Evolutionary conservation across 2,329 filamentous ascomycete species (phyloP), one percentile per base, ranked within the genome.

Genomic region (Colletotrichum orbiculare): DNA sequence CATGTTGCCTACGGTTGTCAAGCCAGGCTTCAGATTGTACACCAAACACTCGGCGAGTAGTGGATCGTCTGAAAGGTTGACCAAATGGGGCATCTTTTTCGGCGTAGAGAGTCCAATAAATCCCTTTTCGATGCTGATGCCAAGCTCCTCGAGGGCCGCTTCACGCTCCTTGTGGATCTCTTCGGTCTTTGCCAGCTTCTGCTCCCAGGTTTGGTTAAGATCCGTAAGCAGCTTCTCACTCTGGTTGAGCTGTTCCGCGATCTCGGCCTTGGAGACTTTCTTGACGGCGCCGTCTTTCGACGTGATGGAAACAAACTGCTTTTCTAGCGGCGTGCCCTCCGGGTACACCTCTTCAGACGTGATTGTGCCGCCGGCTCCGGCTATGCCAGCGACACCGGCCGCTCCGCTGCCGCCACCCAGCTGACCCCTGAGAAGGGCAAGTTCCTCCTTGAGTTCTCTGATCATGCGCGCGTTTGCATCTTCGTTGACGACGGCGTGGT

Each of bases 381-480:
- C 77, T 66, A 72, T 78, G 50, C 71, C 73, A 11, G 77, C 79
- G 7, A 83, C 84, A 25, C 73, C 77, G 33, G 37, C 13, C 52
- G 75, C 78, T 66, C 80, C 79, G 6, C 80, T 83, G 38, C 76
- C 77, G 41, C 87, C 87, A 54, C 89, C 90, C 12, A 99, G 86
- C 75, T 99, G 98, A 72, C 92, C 90, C 71, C 96, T 87, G 61
- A 99, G 82, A 67, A 97, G 84, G 1, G 92, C 88, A 63, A 99
- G 79, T 74, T 99, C 96, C 77, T 99, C 96, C 76, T 99, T 99
- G 68, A 99, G 83, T 75, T 99, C 96, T 77, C 96, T 87, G 69
- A 99, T 98, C 96, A 99, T 99, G 71, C 96, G 91, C 66, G 96
- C 96, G 75, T 99, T 99, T 50, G 96, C 95, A 79, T 99, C 96